Evolutionary conservation across 495 filamentous ascomycete species (phyloP).

Genomic region (Penicillium robsamsonii): DNA sequence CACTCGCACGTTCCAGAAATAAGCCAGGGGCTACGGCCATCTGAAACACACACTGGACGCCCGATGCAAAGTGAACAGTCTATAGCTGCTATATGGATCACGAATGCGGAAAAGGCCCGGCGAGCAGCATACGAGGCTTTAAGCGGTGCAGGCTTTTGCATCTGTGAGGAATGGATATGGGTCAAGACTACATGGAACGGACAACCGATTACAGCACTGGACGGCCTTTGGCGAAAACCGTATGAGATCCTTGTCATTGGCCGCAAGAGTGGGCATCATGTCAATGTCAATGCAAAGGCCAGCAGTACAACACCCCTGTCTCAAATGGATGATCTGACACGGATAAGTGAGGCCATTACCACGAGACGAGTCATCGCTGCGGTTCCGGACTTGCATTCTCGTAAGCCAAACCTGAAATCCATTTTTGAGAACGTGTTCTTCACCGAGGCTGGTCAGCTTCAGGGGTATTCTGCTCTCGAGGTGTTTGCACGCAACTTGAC

Average conservation of each 20-base stretch:
- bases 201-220: constrained; percentile 65
- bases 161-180: constrained; percentile 88
- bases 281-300: not conserved
- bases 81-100: constrained; percentile 76
- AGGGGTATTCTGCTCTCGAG: constrained; percentile 66
- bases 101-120: constrained; percentile 66
- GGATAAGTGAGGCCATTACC: constrained; percentile 21
- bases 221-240: constrained; percentile 73
- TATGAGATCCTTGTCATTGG: constrained; percentile 83
- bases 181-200: constrained; percentile 74
- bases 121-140: constrained; percentile 61
- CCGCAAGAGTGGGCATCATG: not conserved
- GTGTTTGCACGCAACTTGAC: constrained; percentile 87
- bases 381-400: constrained; percentile 87
- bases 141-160: constrained; percentile 57
- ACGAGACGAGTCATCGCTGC: constrained; percentile 63
- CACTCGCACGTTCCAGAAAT: constrained; percentile 23
- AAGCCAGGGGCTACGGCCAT: not conserved
- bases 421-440: constrained; percentile 54
- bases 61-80: constrained; percentile 19
- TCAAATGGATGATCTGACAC: constrained; percentile 8
- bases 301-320: not conserved
- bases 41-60: not conserved
- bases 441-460: not conserved
- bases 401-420: constrained; percentile 73